These are phyloP conservation scores for Colletotrichum cereale DNA, from an alignment of 2,329 filamentous ascomycete species.

Conservation along the genomic window DNA sequence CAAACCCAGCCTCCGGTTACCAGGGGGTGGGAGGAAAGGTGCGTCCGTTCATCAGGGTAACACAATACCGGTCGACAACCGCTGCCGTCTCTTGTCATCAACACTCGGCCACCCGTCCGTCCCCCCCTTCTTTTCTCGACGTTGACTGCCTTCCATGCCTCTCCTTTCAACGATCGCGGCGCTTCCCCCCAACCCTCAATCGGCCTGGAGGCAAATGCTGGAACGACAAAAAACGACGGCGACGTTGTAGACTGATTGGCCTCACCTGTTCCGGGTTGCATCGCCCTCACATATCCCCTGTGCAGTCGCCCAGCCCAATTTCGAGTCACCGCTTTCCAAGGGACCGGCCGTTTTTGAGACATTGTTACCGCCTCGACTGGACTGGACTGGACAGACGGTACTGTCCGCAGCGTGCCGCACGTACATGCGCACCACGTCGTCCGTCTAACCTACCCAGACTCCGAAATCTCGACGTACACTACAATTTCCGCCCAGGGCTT, in stretches of 20 bases:
- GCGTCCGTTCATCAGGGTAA: slow-evolving; percentile 28
- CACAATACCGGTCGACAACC: slow-evolving; percentile 24
- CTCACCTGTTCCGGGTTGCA: slow-evolving; percentile 24
- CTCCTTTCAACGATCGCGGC: slow-evolving; percentile 22
- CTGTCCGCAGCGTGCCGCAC: slow-evolving; percentile 8
- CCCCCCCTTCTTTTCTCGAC: background rate
- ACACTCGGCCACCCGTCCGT: background rate
- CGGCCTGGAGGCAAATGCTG: slow-evolving; percentile 32
- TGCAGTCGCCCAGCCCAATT: slow-evolving; percentile 17
- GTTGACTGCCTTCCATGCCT: background rate
- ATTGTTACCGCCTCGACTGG: slow-evolving; percentile 39
- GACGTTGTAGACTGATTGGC: slow-evolving; percentile 26
- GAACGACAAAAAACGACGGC: too few species aligned
- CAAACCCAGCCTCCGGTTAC: slow-evolving; percentile 14
- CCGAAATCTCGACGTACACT: slow-evolving; percentile 25
- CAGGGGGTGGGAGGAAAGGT: background rate
- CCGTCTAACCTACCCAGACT: background rate
- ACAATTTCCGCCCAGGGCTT: slow-evolving; percentile 34
- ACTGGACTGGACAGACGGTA: slow-evolving; percentile 13
- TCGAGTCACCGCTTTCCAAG: slow-evolving; percentile 38
- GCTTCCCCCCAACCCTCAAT: slow-evolving; percentile 1
- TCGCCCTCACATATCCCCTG: slow-evolving; percentile 24
- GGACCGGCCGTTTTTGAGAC: slow-evolving; percentile 33
- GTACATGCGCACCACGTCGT: slow-evolving; percentile 19
- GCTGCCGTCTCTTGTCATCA: slow-evolving; percentile 15